Percentiles rank a stretch among this genome's conserved stretches.
Conservation (phyloP, 2,329 filamentous ascomycete species). For the Fusarium zealandicum region DNA sequence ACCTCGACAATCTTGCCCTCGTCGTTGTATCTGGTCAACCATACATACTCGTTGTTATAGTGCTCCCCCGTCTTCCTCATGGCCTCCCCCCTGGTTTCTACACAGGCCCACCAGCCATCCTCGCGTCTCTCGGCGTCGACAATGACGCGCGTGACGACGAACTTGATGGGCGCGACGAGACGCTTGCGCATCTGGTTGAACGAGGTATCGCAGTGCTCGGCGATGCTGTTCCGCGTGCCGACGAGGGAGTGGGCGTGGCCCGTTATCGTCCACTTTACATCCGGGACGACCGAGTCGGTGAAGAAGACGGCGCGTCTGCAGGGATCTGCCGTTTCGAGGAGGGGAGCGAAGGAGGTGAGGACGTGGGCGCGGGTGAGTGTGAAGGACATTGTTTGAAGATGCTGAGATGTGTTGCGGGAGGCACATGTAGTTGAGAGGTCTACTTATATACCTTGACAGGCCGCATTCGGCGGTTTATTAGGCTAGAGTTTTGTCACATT, state of each 20-base stretch:
- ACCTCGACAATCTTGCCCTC: constrained; percentile 38
- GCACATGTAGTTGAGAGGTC: too few relatives aligned
- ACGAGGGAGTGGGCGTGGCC: constrained; percentile 37
- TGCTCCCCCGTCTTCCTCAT: constrained; percentile 25
- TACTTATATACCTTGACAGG: background rate
- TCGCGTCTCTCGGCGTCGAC: constrained; percentile 29
- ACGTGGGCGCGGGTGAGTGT: constrained; percentile 33
- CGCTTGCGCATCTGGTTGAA: constrained; percentile 31
- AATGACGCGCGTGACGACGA: constrained; percentile 30
- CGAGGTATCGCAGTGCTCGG: background rate
- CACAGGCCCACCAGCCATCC: constrained; percentile 37
- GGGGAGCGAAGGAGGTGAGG: constrained; percentile 28
- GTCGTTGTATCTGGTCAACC: constrained; percentile 35
- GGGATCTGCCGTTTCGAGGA: constrained; percentile 24
- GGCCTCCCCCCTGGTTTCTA: constrained; percentile 34
- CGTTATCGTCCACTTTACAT: constrained; percentile 34
- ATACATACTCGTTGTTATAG: constrained; percentile 39
- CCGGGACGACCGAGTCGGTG: constrained; percentile 21
- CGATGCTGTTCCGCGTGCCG: constrained; percentile 28
- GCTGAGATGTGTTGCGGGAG: too few relatives aligned
- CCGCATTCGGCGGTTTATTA: background rate
- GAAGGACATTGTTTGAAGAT: constrained; percentile 11
- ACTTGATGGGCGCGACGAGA: constrained; percentile 33
- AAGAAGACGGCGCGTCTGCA: constrained; percentile 24
- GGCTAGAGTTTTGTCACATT: background rate